These are phyloP conservation scores for Arxiozyma heterogenica DNA, from an alignment of 1,139 yeast genomes.

Conservation along the genomic window DNA sequence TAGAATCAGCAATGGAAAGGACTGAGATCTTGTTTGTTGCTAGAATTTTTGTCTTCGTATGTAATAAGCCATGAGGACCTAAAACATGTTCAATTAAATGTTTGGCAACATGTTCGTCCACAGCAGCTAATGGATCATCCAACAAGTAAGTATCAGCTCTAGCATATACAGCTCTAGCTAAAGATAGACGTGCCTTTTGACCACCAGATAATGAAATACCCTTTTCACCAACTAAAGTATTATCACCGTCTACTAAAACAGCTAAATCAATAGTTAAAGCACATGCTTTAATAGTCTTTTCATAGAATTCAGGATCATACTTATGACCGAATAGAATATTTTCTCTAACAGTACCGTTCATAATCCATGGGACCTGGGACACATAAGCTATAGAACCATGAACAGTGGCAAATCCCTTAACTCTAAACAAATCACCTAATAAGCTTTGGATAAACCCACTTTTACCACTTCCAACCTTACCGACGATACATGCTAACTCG, in stretches of 20 bases:
- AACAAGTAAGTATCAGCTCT: slow-evolving; percentile 84
- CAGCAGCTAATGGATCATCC: slow-evolving; percentile 92
- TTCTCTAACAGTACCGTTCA: slow-evolving; percentile 86
- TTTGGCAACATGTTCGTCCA: slow-evolving; percentile 88
- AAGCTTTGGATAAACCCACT: slow-evolving; percentile 78
- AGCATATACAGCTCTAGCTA: slow-evolving; percentile 93
- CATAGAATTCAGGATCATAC: slow-evolving; percentile 71
- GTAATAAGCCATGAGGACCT: slow-evolving; percentile 73
- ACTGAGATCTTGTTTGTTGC: slow-evolving; percentile 89
- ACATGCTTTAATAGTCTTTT: slow-evolving; percentile 76
- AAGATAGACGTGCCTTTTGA: slow-evolving; percentile 85
- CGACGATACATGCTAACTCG: slow-evolving; percentile 77
- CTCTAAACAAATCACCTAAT: slow-evolving; percentile 76
- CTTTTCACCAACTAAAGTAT: slow-evolving; percentile 90
- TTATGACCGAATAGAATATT: slow-evolving; percentile 85
- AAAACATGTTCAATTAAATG: slow-evolving; percentile 72
- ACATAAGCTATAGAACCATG: slow-evolving; percentile 85
- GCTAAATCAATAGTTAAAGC: slow-evolving; percentile 75
- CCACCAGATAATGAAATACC: slow-evolving; percentile 96
- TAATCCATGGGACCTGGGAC: slow-evolving; percentile 92
- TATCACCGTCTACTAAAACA: slow-evolving; percentile 78
- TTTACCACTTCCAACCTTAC: slow-evolving; percentile 90
- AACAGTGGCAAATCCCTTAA: slow-evolving; percentile 62
- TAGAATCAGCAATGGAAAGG: slow-evolving; percentile 63
- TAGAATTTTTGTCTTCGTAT: slow-evolving; percentile 65